Evolutionary conservation across 2,329 filamentous ascomycete species (phyloP).

Genomic region (Davidsoniella neocaledoniae): DNA sequence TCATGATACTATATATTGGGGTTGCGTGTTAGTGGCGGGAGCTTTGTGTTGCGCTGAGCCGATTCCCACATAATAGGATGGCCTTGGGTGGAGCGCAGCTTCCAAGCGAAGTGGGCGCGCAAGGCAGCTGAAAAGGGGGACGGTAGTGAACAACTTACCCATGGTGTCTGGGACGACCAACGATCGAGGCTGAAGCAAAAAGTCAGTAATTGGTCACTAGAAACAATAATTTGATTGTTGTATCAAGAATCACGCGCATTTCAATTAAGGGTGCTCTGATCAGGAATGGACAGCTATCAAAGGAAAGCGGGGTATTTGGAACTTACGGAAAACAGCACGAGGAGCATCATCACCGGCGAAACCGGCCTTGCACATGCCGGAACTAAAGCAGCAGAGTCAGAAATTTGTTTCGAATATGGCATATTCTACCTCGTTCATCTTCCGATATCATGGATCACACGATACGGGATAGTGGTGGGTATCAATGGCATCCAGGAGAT

Average conservation of each 20-base stretch:
- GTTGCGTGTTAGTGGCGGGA: slow-evolving; percentile 19
- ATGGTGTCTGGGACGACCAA: slow-evolving; percentile 99
- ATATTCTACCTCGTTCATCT: not conserved
- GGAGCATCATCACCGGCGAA: slow-evolving; percentile 99
- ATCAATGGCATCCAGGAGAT: slow-evolving; percentile 9
- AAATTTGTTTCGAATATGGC: slow-evolving; percentile 1
- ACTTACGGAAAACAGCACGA: slow-evolving; percentile 99
- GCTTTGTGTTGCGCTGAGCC: slow-evolving; percentile 2
- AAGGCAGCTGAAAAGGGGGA: slow-evolving; percentile 4
- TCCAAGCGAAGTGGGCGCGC: not conserved
- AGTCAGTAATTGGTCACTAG: slow-evolving; percentile 10
- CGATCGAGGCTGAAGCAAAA: slow-evolving; percentile 66
- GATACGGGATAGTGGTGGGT: not conserved
- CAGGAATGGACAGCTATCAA: slow-evolving; percentile 9
- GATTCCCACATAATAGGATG: slow-evolving; percentile 4
- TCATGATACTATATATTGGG: slow-evolving; percentile 69
- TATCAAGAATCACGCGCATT: not conserved
- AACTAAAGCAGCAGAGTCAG: slow-evolving; percentile 39
- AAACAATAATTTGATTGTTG: not conserved
- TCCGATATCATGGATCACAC: not conserved
- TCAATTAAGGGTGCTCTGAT: not conserved
- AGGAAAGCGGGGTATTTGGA: slow-evolving; percentile 23
- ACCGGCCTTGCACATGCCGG: slow-evolving; percentile 99
- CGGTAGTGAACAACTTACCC: slow-evolving; percentile 49
- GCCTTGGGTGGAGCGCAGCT: slow-evolving; percentile 4